Evolutionary conservation across 768 basidiomycete species (phyloP).

Genomic region (Podaxis sp.): DNA sequence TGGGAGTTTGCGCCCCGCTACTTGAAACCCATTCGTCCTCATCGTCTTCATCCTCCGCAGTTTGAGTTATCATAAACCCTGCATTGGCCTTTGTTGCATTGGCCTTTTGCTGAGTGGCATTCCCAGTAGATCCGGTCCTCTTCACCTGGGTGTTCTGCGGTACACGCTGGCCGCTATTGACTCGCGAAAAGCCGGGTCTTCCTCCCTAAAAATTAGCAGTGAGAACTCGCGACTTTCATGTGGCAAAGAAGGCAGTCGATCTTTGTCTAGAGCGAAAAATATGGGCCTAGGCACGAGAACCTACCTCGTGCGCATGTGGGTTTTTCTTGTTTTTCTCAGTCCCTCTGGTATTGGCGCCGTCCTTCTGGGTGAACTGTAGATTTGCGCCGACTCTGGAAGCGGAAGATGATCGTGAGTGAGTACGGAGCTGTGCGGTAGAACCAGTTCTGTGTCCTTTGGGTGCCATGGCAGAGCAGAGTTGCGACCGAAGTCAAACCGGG

Average conservation of each 20-base stretch:
- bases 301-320: conserved; percentile 44
- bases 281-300: conserved; percentile 20
- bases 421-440: conserved; percentile 47
- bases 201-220: conserved; percentile 22
- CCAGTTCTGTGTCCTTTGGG: conserved; percentile 49
- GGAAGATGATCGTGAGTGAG: conserved; percentile 67
- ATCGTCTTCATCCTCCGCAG: conserved; percentile 43
- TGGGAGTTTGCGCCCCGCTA: conserved; percentile 72
- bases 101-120: conserved; percentile 23
- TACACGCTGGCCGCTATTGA: conserved; percentile 35
- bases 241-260: conserved; percentile 22
- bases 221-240: conserved; percentile 20
- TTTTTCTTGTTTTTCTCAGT: conserved; percentile 56
- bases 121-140: conserved; percentile 29
- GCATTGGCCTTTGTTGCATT: conserved; percentile 39
- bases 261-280: conserved; percentile 18
- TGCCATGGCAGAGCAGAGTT: conserved; percentile 35
- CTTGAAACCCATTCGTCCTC: conserved; percentile 81
- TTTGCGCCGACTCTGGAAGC: conserved; percentile 58
- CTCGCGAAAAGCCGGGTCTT: conserved; percentile 29
- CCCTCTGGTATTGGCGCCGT: conserved; percentile 40
- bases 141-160: conserved; percentile 23
- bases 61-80: conserved; percentile 60
- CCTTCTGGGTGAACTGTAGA: conserved; percentile 71
- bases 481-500: conserved; percentile 1